Percentiles rank a stretch among this genome's conserved stretches.
Evolutionary conservation across 441 rosid genomes (phyloP).

Genomic region (Populus hybrid): DNA sequence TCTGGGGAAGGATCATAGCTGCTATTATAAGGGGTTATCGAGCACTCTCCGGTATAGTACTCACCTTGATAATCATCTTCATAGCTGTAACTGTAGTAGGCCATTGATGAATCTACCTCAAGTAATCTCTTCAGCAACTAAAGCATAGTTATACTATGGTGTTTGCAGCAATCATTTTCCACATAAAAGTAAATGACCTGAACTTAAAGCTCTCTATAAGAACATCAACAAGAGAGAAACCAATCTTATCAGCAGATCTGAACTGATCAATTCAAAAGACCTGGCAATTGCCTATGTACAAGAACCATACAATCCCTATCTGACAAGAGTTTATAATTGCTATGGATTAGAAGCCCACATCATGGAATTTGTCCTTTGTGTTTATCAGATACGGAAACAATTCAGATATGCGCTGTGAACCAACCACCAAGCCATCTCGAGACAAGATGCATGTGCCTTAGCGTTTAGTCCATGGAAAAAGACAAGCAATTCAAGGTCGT

Average conservation of each 20-base stretch:
- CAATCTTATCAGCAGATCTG: background rate
- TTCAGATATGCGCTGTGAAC: background rate
- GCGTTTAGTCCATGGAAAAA: background rate
- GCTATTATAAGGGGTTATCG: slow-evolving; percentile 16
- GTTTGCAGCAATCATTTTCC: background rate
- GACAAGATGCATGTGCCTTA: slow-evolving; percentile 6
- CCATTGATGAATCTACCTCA: slow-evolving; percentile 26
- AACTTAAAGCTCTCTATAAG: background rate
- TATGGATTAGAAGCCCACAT: slow-evolving; percentile 2
- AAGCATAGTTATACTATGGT: background rate
- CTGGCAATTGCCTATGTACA: background rate
- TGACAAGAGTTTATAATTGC: background rate
- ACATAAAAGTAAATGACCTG: too few relatives aligned
- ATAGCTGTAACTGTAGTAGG: slow-evolving; percentile 24
- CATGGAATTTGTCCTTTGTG: background rate
- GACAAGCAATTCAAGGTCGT: background rate
- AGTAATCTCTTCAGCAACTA: background rate
- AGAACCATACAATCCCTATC: slow-evolving; percentile 6
- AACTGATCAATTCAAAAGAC: background rate
- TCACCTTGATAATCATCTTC: slow-evolving; percentile 16
- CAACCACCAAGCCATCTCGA: background rate
- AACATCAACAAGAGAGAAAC: background rate
- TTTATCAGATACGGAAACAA: background rate
- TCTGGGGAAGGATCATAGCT: slow-evolving; percentile 17
- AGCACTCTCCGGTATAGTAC: slow-evolving; percentile 24